Percentiles rank a stretch among this genome's conserved stretches.
Evolutionary conservation across 1,139 yeast species (phyloP).

Genomic region (Maudiozyma humilis): DNA sequence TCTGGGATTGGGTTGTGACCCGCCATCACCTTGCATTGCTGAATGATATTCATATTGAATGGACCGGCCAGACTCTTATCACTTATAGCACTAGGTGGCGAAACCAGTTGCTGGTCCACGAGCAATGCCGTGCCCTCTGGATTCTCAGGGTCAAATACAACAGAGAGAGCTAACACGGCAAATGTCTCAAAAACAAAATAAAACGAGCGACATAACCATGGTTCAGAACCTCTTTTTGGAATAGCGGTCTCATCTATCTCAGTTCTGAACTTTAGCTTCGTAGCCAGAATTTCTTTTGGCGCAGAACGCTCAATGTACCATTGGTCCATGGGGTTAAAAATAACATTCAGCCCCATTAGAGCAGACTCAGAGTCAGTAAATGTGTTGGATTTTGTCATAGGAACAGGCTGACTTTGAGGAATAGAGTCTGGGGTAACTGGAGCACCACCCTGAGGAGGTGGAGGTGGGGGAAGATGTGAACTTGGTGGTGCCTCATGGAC

Average conservation of each 20-base stretch:
- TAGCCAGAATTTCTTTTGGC: conserved; percentile 44
- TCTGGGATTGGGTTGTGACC: conserved; percentile 3
- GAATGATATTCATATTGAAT: conserved; percentile 9
- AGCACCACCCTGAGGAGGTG: conserved; percentile 3
- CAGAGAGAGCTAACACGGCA: conserved; percentile 50
- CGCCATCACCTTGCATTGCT: conserved; percentile 5
- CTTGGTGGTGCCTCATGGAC: not conserved
- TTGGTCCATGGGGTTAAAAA: conserved; percentile 32
- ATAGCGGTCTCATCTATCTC: conserved; percentile 59
- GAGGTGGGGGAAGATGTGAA: conserved; percentile 2
- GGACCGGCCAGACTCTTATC: conserved; percentile 1
- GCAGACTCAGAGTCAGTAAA: conserved; percentile 2
- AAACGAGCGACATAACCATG: conserved; percentile 50
- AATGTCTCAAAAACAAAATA: conserved; percentile 69
- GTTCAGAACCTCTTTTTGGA: conserved; percentile 50
- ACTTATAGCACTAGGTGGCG: conserved; percentile 8
- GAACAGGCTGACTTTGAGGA: not conserved
- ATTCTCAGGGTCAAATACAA: conserved; percentile 46
- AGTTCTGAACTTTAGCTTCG: conserved; percentile 38
- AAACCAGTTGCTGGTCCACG: conserved; percentile 14
- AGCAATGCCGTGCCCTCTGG: conserved; percentile 45
- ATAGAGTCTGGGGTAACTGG: not conserved
- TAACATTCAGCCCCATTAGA: conserved; percentile 16
- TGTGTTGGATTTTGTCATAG: conserved; percentile 1
- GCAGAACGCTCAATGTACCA: conserved; percentile 39